Base-by-base conservation (phyloP, 148 eudicot species). In the Persicaria maculosa region DNA sequence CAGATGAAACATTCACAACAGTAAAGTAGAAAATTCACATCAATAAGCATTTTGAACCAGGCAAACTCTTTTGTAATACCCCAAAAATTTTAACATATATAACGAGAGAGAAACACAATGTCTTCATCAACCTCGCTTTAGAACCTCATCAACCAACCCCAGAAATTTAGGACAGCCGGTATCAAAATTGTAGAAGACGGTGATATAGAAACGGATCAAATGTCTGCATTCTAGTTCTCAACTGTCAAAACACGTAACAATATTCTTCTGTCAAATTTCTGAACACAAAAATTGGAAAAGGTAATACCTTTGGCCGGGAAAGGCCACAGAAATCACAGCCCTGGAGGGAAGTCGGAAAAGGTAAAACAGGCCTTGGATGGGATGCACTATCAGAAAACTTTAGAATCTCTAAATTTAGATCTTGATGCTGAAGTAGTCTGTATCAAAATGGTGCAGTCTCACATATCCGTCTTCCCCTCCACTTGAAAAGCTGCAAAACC, bases 401-500 rank as follows among this genome's bases (percentile, higher is more conserved):
- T 44, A 40, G 4, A 11, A 16, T 44, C 71, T 16, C 12, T 31
- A 78, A 64, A 52, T 16, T 77, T 80, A 92, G 69, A 88, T 73
- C 82, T 83, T 89, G 86, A 87, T 89, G 74, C 81, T 77, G 80
- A 93, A 93, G 83, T 91, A 93, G 61, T 88, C 90, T 8, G 77
- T 84, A 83, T 93, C 98, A 3, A 89, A 89, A 78, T 93, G 98
- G 72, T 93, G 98, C 64, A 93, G 67, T 78, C 98, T 85, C 50
- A 91, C 97, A 54, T 88, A 93, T 43, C 97, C 98, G 82, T 93
- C 98, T 85, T 93, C 98, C 61, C 98, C 98, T 74, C 98, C 98
- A 77, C 94, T 89, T 4, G 95, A 85, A 79, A 93, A 93, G 82
- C 98, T 93, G 79, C 78, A 64, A 20, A 15, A 15, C 40, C 22